Conservation (phyloP, 306 rosid genomes). For the Lotus japonicus region DNA sequence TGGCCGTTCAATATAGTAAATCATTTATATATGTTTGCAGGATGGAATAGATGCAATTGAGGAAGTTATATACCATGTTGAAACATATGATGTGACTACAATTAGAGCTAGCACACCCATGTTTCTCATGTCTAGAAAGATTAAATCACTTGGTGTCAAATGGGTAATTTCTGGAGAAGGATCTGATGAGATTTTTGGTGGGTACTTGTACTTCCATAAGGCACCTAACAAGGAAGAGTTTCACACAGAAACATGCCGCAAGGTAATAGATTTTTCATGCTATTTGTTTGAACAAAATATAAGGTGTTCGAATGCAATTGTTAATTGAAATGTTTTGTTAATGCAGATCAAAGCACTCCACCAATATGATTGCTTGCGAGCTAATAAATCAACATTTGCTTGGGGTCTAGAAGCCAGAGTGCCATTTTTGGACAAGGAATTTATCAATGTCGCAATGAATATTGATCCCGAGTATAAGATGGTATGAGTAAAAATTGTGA, state of each 20-base stretch:
- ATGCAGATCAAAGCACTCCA: conserved; percentile 90
- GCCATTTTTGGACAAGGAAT: conserved; percentile 86
- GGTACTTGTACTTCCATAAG: conserved; percentile 93
- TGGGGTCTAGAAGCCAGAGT: conserved; percentile 98
- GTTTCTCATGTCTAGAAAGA: conserved; percentile 94
- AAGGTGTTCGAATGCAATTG: neutral
- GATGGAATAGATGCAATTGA: conserved; percentile 97
- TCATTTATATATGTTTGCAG: conserved; percentile 27
- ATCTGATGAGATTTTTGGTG: conserved; percentile 93
- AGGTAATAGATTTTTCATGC: conserved; percentile 38
- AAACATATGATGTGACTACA: conserved; percentile 93
- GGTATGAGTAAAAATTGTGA: conserved; percentile 34
- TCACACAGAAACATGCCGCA: conserved; percentile 87
- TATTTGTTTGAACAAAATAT: neutral
- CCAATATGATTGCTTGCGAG: conserved; percentile 81
- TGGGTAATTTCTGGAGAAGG: conserved; percentile 98
- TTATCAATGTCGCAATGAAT: conserved; percentile 70
- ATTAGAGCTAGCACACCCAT: conserved; percentile 97
- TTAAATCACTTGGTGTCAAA: conserved; percentile 92
- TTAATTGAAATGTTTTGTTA: neutral
- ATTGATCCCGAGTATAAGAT: conserved; percentile 77
- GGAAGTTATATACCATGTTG: conserved; percentile 87
- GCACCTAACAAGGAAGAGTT: conserved; percentile 98
- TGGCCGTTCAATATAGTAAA: too few relatives aligned
- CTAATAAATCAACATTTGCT: conserved; percentile 87